Base-by-base conservation (phyloP, 176 grass and related monocot species). In the Aegilops tauschii region DNA sequence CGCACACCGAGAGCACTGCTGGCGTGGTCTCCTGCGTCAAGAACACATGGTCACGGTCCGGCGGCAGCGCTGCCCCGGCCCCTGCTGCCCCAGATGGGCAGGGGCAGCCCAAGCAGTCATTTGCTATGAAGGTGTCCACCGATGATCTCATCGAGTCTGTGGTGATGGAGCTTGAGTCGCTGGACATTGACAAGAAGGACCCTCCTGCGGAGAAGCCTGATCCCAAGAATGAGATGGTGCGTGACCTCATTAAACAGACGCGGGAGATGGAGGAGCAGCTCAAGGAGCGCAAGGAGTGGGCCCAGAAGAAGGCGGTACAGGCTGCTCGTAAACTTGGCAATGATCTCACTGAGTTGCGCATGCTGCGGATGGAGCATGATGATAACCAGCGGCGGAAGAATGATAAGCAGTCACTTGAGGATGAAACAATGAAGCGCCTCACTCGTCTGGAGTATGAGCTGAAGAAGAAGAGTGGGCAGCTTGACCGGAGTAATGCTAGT, bases 261-360 rank as follows among this genome's bases (percentile, higher is more conserved):
- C 58, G 90, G 74, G 94, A 96, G 71, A 86, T 98, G 76, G 97
- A 96, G 88, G 71, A n/a, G 2, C 90, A 90, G 45, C 90, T 96
- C n/a, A 98, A 96, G 77, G 97, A 98, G 49, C 92, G 94, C 16
- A 98, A 73, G 78, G 92, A 99, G 74, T 99, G 97, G 97, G 97
- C 94, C 4, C 97, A 96, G 76, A 76, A 94, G 50, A 99, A 94
- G 88, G 92, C 94, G 4, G 81, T 96, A 66, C 94, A 96, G 83
- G 97, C 97, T 58, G 97, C 97, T 64, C 90, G 90, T 78, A 98
- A 93, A 87, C 88, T 98, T 79, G 95, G 97, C 81, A 84, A 86
- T 77, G 97, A 98, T 85, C 90, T 95, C 83, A 92, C 82, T 1
- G 94, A 98, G 87, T 73, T 96, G 50, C 93, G 97, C 35, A 59